These are phyloP conservation scores for Calonectria multiphialidica DNA, from an alignment of 2,329 filamentous ascomycete genomes.

Conservation along the genomic window DNA sequence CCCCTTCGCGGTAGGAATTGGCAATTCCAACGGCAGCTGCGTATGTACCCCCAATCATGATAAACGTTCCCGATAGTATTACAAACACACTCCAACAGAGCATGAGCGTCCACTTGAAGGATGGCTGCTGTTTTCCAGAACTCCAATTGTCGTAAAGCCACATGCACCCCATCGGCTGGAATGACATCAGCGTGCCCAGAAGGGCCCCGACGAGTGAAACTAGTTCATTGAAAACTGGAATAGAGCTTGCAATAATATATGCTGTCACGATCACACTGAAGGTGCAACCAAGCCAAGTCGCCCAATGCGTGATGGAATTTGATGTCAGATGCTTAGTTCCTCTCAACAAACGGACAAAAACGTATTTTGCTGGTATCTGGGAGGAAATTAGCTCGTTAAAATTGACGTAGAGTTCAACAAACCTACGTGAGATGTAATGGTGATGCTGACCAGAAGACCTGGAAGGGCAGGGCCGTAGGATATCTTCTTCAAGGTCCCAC, in stretches of 20 bases:
- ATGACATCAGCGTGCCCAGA: conserved; percentile 40
- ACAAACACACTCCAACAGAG: conserved; percentile 29
- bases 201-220: conserved; percentile 41
- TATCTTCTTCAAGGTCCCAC: conserved; percentile 55
- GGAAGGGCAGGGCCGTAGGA: conserved; percentile 54
- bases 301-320: conserved; percentile 2
- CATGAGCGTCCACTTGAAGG: conserved; percentile 28
- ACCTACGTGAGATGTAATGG: not conserved
- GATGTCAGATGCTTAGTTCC: conserved; percentile 3
- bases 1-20: conserved; percentile 46
- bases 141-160: conserved; percentile 39
- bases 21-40: not conserved
- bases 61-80: conserved; percentile 12
- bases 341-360: not conserved
- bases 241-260: conserved; percentile 39
- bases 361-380: conserved; percentile 26
- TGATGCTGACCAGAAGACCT: conserved; percentile 43
- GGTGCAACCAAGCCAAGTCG: conserved; percentile 27
- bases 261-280: conserved; percentile 28
- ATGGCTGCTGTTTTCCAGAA: not conserved
- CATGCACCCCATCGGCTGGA: conserved; percentile 39
- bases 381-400: conserved; percentile 29
- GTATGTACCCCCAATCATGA: conserved; percentile 7
- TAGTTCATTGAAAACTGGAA: conserved; percentile 25
- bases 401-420: no score